Base-by-base conservation (phyloP, 805 yeast species). In the Metschnikowia picachoensis region DNA sequence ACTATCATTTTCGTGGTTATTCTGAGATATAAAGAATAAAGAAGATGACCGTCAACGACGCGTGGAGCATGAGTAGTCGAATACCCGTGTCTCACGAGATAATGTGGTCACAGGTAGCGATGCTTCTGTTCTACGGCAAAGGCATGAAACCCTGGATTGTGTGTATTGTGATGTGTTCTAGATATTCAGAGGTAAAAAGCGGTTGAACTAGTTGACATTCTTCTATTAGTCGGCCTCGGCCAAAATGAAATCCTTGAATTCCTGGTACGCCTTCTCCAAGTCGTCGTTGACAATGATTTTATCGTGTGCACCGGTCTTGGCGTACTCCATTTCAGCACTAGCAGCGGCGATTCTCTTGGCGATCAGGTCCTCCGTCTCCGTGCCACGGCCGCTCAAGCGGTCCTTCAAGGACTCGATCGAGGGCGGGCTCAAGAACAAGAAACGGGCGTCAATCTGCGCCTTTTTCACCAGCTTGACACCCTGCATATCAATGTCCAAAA, bases 401-500 rank as follows among this genome's bases (percentile, higher is more conserved):
- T 70, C 66, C 62, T 80, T 80, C 60, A 94, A 78, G 44, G 76
- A 80, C 44, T 88, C 96, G 55, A 90, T 71, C 15, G 94, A 84
- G 29, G 99, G 99, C 30, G 99, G 99, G 35, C 96, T 85, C 51
- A 94, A 66, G 62, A 94, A 94, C 56, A 94, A 71, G 67, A 66
- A 94, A 65, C 91, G 78, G 28, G 99, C 97, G 58, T 87, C 81
- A 59, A 94, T 76, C 55, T 80, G 79, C 14, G 96, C 80, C 45
- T 80, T 70, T 72, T 94, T 94, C 54, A 94, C 97, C 25, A 89
- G 77, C 71, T 87, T 85, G 60, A 94, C 99, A 56, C 99, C 99
- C 73, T 94, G 98, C 97, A 92, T 91, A 78, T 94, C 99, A 56
- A 94, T 94, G 69, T 94, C 99, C 63, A 94, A 76, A 52, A 94